Conservation (phyloP, 306 rosid species). For the Fragaria iinumae region DNA sequence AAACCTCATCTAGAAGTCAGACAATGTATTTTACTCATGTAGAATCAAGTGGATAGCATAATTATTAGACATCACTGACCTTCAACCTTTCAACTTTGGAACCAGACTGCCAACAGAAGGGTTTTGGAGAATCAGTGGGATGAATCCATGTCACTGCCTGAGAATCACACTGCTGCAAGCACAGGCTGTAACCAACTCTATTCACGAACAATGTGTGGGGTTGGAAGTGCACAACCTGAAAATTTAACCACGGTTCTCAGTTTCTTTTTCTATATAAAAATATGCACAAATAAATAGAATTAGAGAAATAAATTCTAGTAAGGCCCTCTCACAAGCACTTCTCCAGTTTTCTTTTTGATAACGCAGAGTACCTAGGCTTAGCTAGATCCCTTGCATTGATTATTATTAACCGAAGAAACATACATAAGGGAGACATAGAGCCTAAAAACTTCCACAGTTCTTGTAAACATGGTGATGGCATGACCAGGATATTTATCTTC, state of each 20-base stretch:
- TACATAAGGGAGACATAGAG: no score
- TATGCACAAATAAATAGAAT: background rate
- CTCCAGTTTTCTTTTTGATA: background rate
- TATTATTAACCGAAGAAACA: no score
- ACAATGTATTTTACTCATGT: conserved; percentile 15
- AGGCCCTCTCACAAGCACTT: background rate
- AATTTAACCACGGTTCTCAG: conserved; percentile 29
- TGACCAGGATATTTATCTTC: background rate
- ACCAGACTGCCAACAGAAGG: conserved; percentile 77
- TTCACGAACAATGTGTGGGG: conserved; percentile 78
- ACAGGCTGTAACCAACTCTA: conserved; percentile 80
- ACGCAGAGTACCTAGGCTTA: no score
- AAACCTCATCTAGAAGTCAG: conserved; percentile 23
- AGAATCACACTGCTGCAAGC: conserved; percentile 86
- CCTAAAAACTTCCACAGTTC: no score
- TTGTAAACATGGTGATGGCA: background rate
- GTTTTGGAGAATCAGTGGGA: conserved; percentile 86
- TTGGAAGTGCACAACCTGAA: conserved; percentile 84
- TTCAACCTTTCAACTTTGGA: conserved; percentile 78
- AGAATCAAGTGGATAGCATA: background rate
- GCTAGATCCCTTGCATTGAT: no score
- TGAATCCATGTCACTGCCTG: conserved; percentile 77
- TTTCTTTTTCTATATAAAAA: conserved; percentile 1
- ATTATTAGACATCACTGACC: conserved; percentile 38
- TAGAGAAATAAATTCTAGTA: background rate